Conservation (phyloP, 2,329 filamentous ascomycete genomes). For the Paecilomyces sp. region DNA sequence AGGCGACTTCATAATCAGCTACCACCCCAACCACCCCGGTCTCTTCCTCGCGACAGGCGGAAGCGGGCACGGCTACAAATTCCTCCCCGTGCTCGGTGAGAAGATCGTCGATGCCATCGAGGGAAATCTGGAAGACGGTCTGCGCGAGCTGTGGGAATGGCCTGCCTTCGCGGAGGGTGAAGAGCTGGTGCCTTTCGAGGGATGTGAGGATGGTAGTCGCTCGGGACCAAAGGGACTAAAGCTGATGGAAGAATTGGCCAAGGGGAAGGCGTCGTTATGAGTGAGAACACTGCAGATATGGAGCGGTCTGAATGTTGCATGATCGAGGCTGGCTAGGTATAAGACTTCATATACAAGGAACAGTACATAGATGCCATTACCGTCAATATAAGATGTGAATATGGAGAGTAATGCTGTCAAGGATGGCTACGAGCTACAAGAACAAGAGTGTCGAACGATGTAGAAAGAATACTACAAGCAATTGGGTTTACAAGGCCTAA, state of each 20-base stretch:
- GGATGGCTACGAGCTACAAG: no score
- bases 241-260: constrained; percentile 32
- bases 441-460: no score
- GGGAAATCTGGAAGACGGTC: constrained; percentile 34
- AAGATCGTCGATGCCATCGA: constrained; percentile 43
- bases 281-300: constrained; percentile 1
- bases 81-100: constrained; percentile 47
- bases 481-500: no score
- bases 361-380: no score
- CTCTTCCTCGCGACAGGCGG: constrained; percentile 48
- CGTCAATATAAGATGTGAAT: no score
- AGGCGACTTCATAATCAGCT: constrained; percentile 64
- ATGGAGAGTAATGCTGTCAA: no score
- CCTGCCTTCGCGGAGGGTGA: constrained; percentile 12
- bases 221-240: constrained; percentile 27
- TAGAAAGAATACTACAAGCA: no score
- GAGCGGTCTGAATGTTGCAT: not conserved
- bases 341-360: not conserved
- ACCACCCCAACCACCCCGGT: constrained; percentile 53
- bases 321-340: no score
- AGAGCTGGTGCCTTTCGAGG: constrained; percentile 13
- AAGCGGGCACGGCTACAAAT: constrained; percentile 49
- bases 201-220: constrained; percentile 30
- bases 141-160: constrained; percentile 39
- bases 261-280: constrained; percentile 8